Percentiles rank a stretch among this genome's conserved stretches.
These are phyloP conservation scores for Mimosa bimucronata DNA, from an alignment of 306 rosid genomes.

Conservation along the genomic window DNA sequence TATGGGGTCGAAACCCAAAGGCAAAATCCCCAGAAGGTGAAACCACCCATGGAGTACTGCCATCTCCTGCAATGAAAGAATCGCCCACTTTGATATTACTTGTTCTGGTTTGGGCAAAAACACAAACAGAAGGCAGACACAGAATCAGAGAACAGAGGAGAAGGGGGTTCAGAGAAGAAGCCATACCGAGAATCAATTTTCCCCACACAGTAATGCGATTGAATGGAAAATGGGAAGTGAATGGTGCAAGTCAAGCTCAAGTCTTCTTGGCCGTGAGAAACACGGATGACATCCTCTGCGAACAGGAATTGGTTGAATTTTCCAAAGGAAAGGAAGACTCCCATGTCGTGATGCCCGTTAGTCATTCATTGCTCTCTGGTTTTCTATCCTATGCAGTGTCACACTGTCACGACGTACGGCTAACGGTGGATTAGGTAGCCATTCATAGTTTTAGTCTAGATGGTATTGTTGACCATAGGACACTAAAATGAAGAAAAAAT, in stretches of 20 bases:
- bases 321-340: neutral
- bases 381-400: neutral
- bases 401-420: neutral
- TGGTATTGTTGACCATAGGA: neutral
- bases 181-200: neutral
- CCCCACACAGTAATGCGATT: neutral
- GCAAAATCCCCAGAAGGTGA: slow-evolving; percentile 69
- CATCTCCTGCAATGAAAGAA: slow-evolving; percentile 37
- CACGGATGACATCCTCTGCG: neutral
- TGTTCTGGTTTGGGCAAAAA: slow-evolving; percentile 41
- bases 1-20: slow-evolving; percentile 54
- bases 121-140: slow-evolving; percentile 17
- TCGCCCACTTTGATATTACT: slow-evolving; percentile 35
- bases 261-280: neutral
- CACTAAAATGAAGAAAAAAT: neutral
- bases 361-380: neutral
- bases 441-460: too few species aligned
- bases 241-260: neutral
- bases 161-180: neutral
- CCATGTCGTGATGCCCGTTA: too few species aligned
- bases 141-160: neutral
- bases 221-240: neutral
- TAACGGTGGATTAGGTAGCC: neutral
- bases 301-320: neutral
- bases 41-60: slow-evolving; percentile 46